Conservation (phyloP, 2,329 filamentous ascomycete species). For the Dactylonectria macrodidyma region DNA sequence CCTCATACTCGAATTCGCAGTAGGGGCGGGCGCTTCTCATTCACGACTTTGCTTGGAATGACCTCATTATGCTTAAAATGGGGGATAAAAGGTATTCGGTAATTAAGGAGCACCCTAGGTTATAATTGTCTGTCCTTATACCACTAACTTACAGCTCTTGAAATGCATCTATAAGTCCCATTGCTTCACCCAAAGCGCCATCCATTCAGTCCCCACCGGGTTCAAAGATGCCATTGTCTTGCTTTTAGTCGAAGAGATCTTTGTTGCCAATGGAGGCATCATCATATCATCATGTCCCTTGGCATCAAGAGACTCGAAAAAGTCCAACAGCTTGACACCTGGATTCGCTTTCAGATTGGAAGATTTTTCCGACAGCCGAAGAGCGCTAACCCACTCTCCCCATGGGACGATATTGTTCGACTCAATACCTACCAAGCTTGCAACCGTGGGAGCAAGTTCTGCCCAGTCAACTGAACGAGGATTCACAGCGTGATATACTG, state of each 20-base stretch:
- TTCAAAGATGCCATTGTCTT: not conserved
- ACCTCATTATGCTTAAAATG: too few relatives aligned
- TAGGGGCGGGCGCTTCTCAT: too few relatives aligned
- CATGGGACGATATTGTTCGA: not conserved
- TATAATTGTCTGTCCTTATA: not conserved
- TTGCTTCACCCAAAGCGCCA: not conserved
- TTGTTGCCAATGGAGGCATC: not conserved
- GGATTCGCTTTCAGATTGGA: not conserved
- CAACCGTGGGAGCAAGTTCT: not conserved
- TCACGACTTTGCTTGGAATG: too few relatives aligned
- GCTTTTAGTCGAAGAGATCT: not conserved
- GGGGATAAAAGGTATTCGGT: not conserved
- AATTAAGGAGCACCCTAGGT: not conserved
- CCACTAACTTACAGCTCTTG: not conserved
- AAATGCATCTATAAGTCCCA: not conserved
- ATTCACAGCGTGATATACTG: not conserved
- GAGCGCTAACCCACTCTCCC: not conserved
- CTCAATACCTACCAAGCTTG: not conserved
- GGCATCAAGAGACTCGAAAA: not conserved
- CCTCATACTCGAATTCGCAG: too few relatives aligned
- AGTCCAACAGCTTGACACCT: not conserved
- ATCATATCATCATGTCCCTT: not conserved
- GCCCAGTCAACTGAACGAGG: not conserved
- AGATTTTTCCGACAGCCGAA: not conserved
- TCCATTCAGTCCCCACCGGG: not conserved